These are phyloP conservation scores for Fraxinus americana DNA, from an alignment of 257 asterid genomes.

Conservation along the genomic window DNA sequence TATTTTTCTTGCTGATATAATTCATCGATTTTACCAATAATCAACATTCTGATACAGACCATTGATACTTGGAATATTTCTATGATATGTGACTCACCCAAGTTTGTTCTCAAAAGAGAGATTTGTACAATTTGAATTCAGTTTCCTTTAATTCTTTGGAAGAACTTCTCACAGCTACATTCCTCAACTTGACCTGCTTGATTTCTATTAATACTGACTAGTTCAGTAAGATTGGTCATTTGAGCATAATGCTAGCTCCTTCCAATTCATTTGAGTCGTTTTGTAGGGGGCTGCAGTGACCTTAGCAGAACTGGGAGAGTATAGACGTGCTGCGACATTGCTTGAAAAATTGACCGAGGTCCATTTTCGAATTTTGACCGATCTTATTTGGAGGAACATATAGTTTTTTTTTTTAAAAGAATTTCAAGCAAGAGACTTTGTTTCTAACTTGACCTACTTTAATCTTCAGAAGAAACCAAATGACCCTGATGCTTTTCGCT, in stretches of 20 bases:
- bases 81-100: conserved; percentile 9
- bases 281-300: conserved; percentile 92
- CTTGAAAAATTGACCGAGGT: conserved; percentile 88
- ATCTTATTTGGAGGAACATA: conserved; percentile 23
- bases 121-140: neutral
- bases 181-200: conserved; percentile 4
- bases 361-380: conserved; percentile 16
- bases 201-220: conserved; percentile 7
- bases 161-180: neutral
- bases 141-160: neutral
- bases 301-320: conserved; percentile 80
- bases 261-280: conserved; percentile 22
- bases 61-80: neutral
- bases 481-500: conserved; percentile 85
- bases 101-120: neutral
- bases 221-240: neutral
- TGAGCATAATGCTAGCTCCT: conserved; percentile 21
- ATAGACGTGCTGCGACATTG: conserved; percentile 59
- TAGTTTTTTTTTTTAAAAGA: conserved; percentile 9
- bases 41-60: neutral
- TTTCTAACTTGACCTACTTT: conserved; percentile 27
- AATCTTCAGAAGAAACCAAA: conserved; percentile 62
- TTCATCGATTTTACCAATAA: conserved; percentile 7
- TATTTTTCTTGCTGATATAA: conserved; percentile 5
- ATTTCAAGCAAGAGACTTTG: conserved; percentile 16